Evolutionary conservation across 805 yeast species (phyloP).

Genomic region (Candida wancherniae): DNA sequence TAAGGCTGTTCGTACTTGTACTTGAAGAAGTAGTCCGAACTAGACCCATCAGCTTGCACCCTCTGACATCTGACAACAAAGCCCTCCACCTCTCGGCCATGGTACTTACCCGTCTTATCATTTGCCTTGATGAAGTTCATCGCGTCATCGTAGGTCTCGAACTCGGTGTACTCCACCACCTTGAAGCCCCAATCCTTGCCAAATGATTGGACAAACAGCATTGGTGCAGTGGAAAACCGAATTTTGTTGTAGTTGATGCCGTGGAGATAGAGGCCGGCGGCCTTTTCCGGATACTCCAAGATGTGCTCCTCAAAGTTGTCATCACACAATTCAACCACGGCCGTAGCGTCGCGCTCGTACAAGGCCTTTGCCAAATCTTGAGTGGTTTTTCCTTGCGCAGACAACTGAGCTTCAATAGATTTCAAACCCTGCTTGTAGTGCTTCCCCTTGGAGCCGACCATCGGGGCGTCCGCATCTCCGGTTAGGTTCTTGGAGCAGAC

Average conservation of each 20-base stretch:
- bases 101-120: conserved; percentile 63
- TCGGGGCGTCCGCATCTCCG: conserved; percentile 40
- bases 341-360: conserved; percentile 56
- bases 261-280: conserved; percentile 82
- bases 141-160: conserved; percentile 38
- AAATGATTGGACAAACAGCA: conserved; percentile 55
- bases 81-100: conserved; percentile 80
- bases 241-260: conserved; percentile 74
- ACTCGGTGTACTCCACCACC: conserved; percentile 44
- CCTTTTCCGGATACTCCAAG: conserved; percentile 58
- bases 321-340: conserved; percentile 90
- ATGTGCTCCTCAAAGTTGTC: conserved; percentile 93
- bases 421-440: conserved; percentile 74
- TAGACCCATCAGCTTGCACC: not conserved
- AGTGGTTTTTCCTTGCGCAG: conserved; percentile 31
- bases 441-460: conserved; percentile 34
- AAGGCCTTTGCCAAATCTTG: conserved; percentile 54
- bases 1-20: conserved; percentile 95
- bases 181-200: conserved; percentile 69
- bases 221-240: conserved; percentile 59
- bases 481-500: conserved; percentile 92
- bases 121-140: conserved; percentile 50
- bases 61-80: conserved; percentile 75
- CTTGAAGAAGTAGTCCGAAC: conserved; percentile 71
- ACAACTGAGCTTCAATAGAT: conserved; percentile 53